Percentiles rank a stretch among this genome's conserved stretches.
Conservation (phyloP, 768 basidiomycete genomes). For the Tulasnella sp. region DNA sequence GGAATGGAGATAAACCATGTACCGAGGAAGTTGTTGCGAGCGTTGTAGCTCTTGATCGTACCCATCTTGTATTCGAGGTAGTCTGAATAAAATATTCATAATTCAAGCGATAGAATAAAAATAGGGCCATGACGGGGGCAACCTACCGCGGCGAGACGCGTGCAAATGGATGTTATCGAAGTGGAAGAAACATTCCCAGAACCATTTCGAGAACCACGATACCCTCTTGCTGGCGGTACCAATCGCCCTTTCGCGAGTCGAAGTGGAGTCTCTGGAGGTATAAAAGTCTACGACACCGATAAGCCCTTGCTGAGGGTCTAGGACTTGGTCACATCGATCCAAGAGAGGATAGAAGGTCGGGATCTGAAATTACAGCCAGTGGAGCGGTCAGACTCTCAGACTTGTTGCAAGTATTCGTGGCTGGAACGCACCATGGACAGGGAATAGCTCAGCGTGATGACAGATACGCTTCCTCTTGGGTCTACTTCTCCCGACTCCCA, state of each 20-base stretch:
- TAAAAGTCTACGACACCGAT: constrained; percentile 69
- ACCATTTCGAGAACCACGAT: constrained; percentile 59
- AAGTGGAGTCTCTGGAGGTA: constrained; percentile 44
- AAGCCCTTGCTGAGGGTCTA: constrained; percentile 49
- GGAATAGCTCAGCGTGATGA: constrained; percentile 37
- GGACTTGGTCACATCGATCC: constrained; percentile 55
- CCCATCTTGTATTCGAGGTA: background rate
- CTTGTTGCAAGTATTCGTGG: too few species aligned
- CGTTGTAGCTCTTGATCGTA: constrained; percentile 58
- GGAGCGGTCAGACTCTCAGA: background rate
- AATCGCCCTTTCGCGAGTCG: constrained; percentile 49
- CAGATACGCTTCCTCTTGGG: constrained; percentile 42
- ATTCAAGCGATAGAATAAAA: too few species aligned
- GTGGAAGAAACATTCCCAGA: constrained; percentile 68
- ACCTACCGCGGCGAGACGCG: constrained; percentile 45
- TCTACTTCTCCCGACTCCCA: constrained; percentile 37
- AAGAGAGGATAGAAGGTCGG: constrained; percentile 55
- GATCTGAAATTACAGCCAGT: constrained; percentile 35
- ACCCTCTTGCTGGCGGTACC: constrained; percentile 51
- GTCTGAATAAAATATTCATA: background rate
- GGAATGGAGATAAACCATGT: constrained; percentile 52
- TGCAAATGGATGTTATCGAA: constrained; percentile 30
- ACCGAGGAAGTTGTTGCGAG: constrained; percentile 57
- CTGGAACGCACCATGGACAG: constrained; percentile 33
- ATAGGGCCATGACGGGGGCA: too few species aligned